Evolutionary conservation across 345 rosid species (phyloP), one percentile per base, ranked within the genome.

Genomic region (Geranium brycei): DNA sequence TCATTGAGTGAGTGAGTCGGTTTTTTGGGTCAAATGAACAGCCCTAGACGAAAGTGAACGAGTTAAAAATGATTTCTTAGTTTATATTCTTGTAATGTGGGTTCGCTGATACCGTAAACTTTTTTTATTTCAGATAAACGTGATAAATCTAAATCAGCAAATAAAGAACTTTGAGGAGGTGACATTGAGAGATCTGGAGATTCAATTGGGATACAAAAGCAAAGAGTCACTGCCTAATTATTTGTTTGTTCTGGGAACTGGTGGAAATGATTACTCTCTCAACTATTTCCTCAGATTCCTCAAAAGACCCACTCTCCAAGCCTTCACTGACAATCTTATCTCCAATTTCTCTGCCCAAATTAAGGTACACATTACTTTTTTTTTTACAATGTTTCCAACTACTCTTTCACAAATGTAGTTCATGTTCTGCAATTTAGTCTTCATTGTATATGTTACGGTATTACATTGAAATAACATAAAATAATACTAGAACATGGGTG

Each of bases 251-350:
- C 69, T 82, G 62, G 87, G 87, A 31, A 69, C 62, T 1, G 87
- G 87, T 17, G 87, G 87, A 13, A 82, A 82, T 61, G 87, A 82
- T 71, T 82, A 77, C 75, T 66, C 82, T 0, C 72, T 82, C 76
- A 82, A 82, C 72, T 82, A 77, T 72, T 82, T 82, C 58, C 72
- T 69, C 5, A 35, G 7, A 35, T 64, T 23, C 28, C 2, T 23
- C 28, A 23, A 1, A 23, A 23, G 28, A 23, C 28, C 47, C 66
- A 62, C 38, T 59, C 77, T 78, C 59, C 18, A 74, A 60, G 66
- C 5, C 64, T 82, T 82, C 68, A 76, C 84, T 51, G 19, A 66
- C 60, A 68, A 66, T 51, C 87, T 82, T 58, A 77, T 69, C 17
- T 31, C 7, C 23, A 67, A 74, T 0, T 51, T 82, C 13, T 74